Conservation (phyloP, 2,329 filamentous ascomycete genomes). For the Colletotrichum spinosum region DNA sequence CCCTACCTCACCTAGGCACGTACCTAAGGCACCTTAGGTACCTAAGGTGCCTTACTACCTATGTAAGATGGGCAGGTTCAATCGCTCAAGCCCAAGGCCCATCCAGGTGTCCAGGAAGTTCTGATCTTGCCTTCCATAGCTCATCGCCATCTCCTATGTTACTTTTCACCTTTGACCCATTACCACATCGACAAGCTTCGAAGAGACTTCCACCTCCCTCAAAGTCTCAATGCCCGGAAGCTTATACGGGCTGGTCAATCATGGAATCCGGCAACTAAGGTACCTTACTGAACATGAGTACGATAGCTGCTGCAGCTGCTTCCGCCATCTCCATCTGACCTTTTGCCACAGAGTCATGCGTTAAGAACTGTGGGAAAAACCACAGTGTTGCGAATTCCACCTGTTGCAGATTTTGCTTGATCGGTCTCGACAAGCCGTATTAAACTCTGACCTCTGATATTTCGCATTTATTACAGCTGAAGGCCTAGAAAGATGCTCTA, state of each 20-base stretch:
- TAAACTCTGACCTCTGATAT: no score
- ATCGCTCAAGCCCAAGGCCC: no score
- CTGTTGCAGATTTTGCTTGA: no score
- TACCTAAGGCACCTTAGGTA: background rate
- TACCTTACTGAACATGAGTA: background rate
- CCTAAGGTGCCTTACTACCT: background rate
- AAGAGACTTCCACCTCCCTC: constrained; percentile 6
- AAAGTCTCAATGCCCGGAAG: constrained; percentile 29
- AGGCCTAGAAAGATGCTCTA: no score
- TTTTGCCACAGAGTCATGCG: background rate
- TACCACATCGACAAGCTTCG: constrained; percentile 21
- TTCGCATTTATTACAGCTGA: no score
- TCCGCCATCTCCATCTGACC: background rate
- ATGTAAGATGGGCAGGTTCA: background rate
- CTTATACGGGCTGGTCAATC: constrained; percentile 1
- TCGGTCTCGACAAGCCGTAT: no score
- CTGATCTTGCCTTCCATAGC: background rate
- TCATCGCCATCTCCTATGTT: background rate
- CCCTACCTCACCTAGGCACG: background rate
- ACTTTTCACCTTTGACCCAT: background rate
- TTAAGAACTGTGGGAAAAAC: no score
- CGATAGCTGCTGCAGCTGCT: no score
- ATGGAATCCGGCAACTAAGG: constrained; percentile 9
- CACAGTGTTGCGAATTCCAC: no score
- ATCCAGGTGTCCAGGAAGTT: no score